Evolutionary conservation across 768 basidiomycete genomes (phyloP), one percentile per base, ranked within the genome.

Genomic region (Tulasnella sp.): DNA sequence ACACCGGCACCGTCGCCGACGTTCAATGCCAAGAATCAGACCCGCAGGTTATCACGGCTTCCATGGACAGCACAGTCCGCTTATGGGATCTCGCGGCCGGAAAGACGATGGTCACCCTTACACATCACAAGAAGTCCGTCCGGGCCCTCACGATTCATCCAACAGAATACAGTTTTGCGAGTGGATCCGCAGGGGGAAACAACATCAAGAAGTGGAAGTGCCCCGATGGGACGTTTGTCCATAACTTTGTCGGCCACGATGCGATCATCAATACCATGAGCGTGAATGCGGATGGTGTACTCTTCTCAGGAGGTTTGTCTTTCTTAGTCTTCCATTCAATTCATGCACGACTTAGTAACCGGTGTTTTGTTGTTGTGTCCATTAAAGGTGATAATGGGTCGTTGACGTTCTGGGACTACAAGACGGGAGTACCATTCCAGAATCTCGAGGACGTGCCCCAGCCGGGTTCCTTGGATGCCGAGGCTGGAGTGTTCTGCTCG

Each of bases 151-250:
- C 95, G 3, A 84, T 99, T 58, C 94, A 97, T 69, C 95, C 95
- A 1, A 91, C 89, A 3, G 96, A 98, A 67, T 98, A 93, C 75
- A 88, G 86, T 30, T 99, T 99, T 68, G 96, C 93, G 1, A 87
- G 86, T 2, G 96, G 88, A 51, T 93, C 90, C 24, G 88, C 95
- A 0, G 96, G 96, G n/a, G 96, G 94, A 0, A 97, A 97, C 76
- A 98, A 98, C 71, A 97, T 99, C 75, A 99, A 99, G 70, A 98
- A 98, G 71, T 99, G 95, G 95, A 96, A 95, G 67, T 97, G 92
- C 66, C 96, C 96, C 4, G 91, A 97, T 64, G 96, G 96, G 48
- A 71, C 82, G 2, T 98, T 99, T 64, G 95, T 98, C 2, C 90
- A 88, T 78, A 99, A 97, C 73, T 96, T 98, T 70, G 77, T 82